Evolutionary conservation across 75 land plant genomes (phyloP).

Genomic region (Cryptomeria japonica): DNA sequence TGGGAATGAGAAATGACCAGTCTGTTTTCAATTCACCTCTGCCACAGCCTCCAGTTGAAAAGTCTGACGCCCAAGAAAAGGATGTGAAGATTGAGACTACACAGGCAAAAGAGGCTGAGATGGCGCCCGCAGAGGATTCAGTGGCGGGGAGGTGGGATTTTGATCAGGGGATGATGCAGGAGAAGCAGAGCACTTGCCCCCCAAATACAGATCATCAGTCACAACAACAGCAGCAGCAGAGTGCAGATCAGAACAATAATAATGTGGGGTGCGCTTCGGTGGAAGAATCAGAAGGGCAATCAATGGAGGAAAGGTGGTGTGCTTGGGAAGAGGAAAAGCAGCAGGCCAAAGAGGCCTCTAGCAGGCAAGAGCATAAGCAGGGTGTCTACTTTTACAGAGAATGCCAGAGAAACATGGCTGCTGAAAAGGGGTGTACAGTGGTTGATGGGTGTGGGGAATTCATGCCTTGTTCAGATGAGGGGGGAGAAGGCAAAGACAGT

Average conservation of each 20-base stretch:
- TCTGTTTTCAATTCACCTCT: not conserved
- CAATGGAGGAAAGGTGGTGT: not conserved
- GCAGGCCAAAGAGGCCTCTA: constrained; percentile 4
- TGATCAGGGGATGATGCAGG: not conserved
- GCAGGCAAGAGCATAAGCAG: not conserved
- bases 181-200: not conserved
- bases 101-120: not conserved
- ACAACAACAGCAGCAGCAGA: not conserved
- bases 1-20: constrained; percentile 3
- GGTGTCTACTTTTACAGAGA: constrained; percentile 19
- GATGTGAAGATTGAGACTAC: not conserved
- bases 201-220: not conserved
- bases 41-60: not conserved
- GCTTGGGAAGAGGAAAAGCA: constrained; percentile 12
- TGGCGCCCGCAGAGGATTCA: not conserved
- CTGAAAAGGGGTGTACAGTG: constrained; percentile 24
- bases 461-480: constrained; percentile 23
- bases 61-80: not conserved
- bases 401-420: constrained; percentile 42
- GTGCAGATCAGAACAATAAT: not conserved
- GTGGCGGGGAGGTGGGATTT: constrained; percentile 7
- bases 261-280: not conserved
- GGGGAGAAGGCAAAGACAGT: not conserved
- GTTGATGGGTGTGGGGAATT: constrained; percentile 46
- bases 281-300: not conserved